These are phyloP conservation scores for Ormosia emarginata DNA, from an alignment of 306 rosid genomes.

Conservation along the genomic window DNA sequence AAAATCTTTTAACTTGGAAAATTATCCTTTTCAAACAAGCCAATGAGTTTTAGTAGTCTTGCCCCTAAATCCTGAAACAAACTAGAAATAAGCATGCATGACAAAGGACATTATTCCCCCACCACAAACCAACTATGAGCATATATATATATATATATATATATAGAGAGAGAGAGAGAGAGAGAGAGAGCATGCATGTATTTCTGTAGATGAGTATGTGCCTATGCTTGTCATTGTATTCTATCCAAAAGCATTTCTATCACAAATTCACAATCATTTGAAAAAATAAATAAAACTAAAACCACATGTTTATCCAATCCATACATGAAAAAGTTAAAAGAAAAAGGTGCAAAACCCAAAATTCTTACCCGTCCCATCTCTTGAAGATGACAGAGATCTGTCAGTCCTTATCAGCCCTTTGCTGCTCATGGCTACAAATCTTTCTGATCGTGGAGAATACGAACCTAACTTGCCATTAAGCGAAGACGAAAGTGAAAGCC, in stretches of 20 bases:
- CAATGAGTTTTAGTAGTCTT: background rate
- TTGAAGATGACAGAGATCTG: constrained; percentile 38
- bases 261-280: background rate
- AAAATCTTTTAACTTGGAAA: background rate
- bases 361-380: constrained; percentile 49
- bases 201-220: background rate
- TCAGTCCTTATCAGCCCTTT: constrained; percentile 40
- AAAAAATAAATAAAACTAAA: background rate
- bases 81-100: background rate
- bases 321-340: too few relatives aligned
- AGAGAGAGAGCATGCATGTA: background rate
- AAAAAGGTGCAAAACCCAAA: background rate
- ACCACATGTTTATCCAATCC: too few relatives aligned
- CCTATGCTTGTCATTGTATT: background rate
- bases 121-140: background rate
- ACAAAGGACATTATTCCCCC: background rate
- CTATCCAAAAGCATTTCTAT: background rate
- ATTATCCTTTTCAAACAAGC: background rate
- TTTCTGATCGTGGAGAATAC: constrained; percentile 39
- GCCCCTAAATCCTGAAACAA: background rate
- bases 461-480: constrained; percentile 38
- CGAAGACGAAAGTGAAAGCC: constrained; percentile 51
- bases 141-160: background rate
- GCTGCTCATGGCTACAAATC: constrained; percentile 22
- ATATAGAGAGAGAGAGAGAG: background rate